Base-by-base conservation (phyloP, 805 yeast species). In the Hanseniaspora mollemarum region DNA sequence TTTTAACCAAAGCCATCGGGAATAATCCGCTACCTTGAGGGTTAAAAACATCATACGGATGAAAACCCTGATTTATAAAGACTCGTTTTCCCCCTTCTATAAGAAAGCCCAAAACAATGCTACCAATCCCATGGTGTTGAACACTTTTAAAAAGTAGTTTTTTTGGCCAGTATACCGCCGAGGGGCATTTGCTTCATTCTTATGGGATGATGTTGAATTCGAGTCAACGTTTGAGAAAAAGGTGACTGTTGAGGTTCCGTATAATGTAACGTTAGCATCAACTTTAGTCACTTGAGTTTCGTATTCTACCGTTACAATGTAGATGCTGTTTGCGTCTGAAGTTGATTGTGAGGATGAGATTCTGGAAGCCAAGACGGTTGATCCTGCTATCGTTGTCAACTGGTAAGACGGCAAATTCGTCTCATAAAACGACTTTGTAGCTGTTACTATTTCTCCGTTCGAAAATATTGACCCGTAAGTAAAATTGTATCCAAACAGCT, bases 361-460 rank as follows among this genome's bases (percentile, higher is more conserved):
- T 41, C 7, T 16, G 9, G 44, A 13, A n/a, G 33, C 18, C 15
- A 18, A 41, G 12, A 25, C 35, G 5, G 46, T 41, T 2, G 45
- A 41, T 15, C 35, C 46, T 3, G 46, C 35, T n/a, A 35, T 26
- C 1, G 46, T 33, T 32, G 46, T 49, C 8, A 36, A 16, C 9
- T 22, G 51, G 6, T 4, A 22, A 13, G 58, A 45, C 10, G 60
- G 29, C 51, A 62, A 49, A 5, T 60, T 54, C 13, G 68, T 65
- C 13, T 59, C 59, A 49, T 57, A 64, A 43, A 61, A 63, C 1
- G 67, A 59, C 36, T 64, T 57, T 1, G 60, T 65, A 5, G 58
- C 56, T 36, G 59, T 58, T 0, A 63, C 55, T 26, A 65, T 55
- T n/a, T 63, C 54, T 12, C 67, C 67, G 46, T 64, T 58, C 1